A percentile compares a stretch with the other conserved stretches of the same genome.
Conservation (phyloP, 352 stramenopile genomes). For the Halophytophthora polymorphica region DNA sequence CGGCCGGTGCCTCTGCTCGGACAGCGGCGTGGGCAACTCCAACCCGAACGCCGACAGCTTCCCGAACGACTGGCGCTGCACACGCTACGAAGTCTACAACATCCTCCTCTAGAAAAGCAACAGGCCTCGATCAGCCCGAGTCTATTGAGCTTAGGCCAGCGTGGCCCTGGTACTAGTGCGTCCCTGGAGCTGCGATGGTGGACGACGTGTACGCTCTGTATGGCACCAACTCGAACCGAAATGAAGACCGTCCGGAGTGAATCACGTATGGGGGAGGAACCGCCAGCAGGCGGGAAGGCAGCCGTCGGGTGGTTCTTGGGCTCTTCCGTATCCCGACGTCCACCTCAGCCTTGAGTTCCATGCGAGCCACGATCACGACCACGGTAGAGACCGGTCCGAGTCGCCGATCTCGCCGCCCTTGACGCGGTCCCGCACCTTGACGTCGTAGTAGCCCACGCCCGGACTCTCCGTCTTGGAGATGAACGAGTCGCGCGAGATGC, state of each 20-base stretch:
- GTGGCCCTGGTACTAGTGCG: no score
- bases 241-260: no score
- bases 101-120: conserved; percentile 47
- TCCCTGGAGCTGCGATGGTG: no score
- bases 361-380: conserved; percentile 45
- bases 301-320: no score
- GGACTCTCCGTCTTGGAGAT: conserved; percentile 68
- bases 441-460: conserved; percentile 76
- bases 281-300: no score
- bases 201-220: no score
- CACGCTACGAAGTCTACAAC: conserved; percentile 55
- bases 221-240: no score
- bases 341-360: not conserved
- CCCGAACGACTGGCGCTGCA: conserved; percentile 62
- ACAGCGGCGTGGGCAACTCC: conserved; percentile 63
- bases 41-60: conserved; percentile 76
- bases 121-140: not conserved
- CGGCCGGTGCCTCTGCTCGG: conserved; percentile 65
- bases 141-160: no score
- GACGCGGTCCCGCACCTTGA: conserved; percentile 59
- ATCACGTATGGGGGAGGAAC: no score
- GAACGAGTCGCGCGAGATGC: conserved; percentile 65
- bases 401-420: conserved; percentile 76
- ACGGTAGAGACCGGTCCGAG: conserved; percentile 61
- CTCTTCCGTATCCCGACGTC: no score